A percentile compares a stretch with the other conserved stretches of the same genome.
phyloP scores from a whole-genome alignment of 192 early-diverging fungal species.

The Podila minutissima region DNA sequence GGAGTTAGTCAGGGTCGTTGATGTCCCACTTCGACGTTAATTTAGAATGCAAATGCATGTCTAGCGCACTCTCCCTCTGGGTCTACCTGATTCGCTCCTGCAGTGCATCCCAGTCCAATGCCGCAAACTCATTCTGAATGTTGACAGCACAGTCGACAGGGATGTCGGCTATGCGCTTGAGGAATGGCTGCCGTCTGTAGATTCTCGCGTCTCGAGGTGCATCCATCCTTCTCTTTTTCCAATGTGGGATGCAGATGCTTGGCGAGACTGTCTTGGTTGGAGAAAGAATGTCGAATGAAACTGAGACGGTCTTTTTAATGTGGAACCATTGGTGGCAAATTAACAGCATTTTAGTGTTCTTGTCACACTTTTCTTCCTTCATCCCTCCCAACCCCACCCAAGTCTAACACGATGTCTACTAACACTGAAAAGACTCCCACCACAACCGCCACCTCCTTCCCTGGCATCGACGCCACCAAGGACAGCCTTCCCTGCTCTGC shows the following conservation, averaged over 20 bases:
- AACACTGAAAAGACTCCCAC: neutral
- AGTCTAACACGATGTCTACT: neutral
- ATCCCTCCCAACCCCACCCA: neutral
- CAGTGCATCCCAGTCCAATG: conserved; percentile 41
- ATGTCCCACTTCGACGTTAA: neutral
- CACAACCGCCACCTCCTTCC: neutral
- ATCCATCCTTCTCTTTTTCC: conserved; percentile 21
- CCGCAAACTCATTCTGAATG: conserved; percentile 32
- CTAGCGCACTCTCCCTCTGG: neutral
- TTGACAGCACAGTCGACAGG: conserved; percentile 31
- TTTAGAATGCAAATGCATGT: neutral
- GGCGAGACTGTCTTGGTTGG: neutral
- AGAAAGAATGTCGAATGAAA: too few relatives aligned
- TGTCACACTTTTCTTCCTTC: neutral
- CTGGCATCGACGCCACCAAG: neutral
- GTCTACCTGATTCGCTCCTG: conserved; percentile 42
- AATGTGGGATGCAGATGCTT: neutral
- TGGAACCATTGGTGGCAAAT: neutral
- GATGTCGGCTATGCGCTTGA: conserved; percentile 19
- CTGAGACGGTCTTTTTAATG: neutral
- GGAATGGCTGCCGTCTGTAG: conserved; percentile 18
- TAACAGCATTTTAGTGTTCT: too few relatives aligned
- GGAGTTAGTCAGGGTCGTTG: neutral
- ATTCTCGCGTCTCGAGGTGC: conserved; percentile 21
- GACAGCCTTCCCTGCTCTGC: neutral